Evolutionary conservation across 495 filamentous ascomycete species (phyloP).

Genomic region (Penicillium fimorum): DNA sequence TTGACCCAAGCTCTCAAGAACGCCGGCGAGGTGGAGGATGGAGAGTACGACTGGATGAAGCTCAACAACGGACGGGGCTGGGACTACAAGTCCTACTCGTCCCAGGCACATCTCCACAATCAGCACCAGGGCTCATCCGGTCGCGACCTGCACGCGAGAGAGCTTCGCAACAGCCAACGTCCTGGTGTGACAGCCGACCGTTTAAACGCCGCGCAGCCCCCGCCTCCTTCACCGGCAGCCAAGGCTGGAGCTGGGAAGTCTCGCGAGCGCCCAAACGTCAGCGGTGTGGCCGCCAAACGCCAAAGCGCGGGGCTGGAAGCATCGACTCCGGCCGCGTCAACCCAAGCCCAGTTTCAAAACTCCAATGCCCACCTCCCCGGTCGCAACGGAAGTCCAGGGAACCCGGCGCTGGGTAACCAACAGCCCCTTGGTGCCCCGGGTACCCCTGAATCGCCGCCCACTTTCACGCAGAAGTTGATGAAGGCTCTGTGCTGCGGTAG

Average conservation of each 20-base stretch:
- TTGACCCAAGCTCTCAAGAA: slow-evolving; percentile 97
- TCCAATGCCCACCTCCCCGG: slow-evolving; percentile 80
- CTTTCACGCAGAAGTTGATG: slow-evolving; percentile 66
- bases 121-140: slow-evolving; percentile 74
- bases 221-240: slow-evolving; percentile 81
- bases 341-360: slow-evolving; percentile 87
- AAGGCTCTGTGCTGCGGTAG: slow-evolving; percentile 80
- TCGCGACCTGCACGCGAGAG: slow-evolving; percentile 70
- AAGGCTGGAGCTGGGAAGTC: slow-evolving; percentile 75
- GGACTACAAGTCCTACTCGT: slow-evolving; percentile 88
- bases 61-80: slow-evolving; percentile 91
- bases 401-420: slow-evolving; percentile 54
- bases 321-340: slow-evolving; percentile 76
- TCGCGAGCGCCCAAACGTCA: slow-evolving; percentile 79
- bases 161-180: slow-evolving; percentile 58
- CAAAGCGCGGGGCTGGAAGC: slow-evolving; percentile 75
- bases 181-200: slow-evolving; percentile 74
- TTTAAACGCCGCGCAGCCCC: slow-evolving; percentile 96
- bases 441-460: slow-evolving; percentile 49
- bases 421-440: slow-evolving; percentile 39
- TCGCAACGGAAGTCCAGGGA: slow-evolving; percentile 57
- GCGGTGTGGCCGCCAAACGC: slow-evolving; percentile 66
- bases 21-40: slow-evolving; percentile 92
- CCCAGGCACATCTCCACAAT: slow-evolving; percentile 70
- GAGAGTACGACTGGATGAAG: slow-evolving; percentile 99